Conservation (phyloP, 495 filamentous ascomycete genomes). For the Aspergillus steynii region DNA sequence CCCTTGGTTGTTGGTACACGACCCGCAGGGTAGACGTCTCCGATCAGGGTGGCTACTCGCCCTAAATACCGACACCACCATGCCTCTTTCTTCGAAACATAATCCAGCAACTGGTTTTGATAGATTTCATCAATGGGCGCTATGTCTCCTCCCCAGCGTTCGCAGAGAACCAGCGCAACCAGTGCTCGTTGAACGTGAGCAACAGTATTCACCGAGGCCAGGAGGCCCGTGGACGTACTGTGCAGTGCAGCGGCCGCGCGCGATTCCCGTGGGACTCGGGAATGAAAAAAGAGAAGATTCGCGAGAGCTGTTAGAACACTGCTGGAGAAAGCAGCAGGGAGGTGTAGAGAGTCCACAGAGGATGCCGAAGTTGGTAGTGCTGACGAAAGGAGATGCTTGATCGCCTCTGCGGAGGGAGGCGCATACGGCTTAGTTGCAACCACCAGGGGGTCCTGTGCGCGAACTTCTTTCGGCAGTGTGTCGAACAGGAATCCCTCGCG, state of each 20-base stretch:
- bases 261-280: conserved; percentile 45
- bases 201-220: conserved; percentile 66
- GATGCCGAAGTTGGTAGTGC: conserved; percentile 38
- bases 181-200: conserved; percentile 67
- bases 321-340: conserved; percentile 34
- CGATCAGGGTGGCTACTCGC: conserved; percentile 50
- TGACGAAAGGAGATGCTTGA: conserved; percentile 42
- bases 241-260: conserved; percentile 67
- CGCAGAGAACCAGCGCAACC: conserved; percentile 68
- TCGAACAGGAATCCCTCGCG: conserved; percentile 77
- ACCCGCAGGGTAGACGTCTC: conserved; percentile 56
- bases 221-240: conserved; percentile 64
- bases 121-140: conserved; percentile 47
- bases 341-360: conserved; percentile 14
- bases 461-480: conserved; percentile 54
- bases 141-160: conserved; percentile 71
- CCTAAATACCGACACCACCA: conserved; percentile 65
- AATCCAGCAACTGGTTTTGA: conserved; percentile 37
- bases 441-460: conserved; percentile 65
- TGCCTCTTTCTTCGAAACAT: conserved; percentile 40
- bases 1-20: conserved; percentile 27
- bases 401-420: conserved; percentile 30
- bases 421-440: conserved; percentile 55
- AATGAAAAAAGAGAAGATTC: conserved; percentile 53
- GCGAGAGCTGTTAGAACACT: conserved; percentile 48